Conservation (phyloP, 2,329 filamentous ascomycete species). For the Venturia nashicola region DNA sequence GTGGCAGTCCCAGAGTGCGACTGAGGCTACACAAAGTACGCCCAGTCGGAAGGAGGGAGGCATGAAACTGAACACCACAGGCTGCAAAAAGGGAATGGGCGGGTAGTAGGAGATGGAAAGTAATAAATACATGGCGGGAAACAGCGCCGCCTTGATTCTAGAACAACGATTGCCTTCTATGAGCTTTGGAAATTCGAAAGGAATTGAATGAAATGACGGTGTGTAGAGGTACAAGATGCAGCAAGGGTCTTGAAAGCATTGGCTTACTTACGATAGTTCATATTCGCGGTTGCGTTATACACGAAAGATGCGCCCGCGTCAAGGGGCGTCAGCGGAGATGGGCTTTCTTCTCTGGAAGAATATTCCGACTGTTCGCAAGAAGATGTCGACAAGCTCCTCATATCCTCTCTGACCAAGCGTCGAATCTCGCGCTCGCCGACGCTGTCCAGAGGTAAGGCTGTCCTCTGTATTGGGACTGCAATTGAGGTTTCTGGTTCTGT, state of each 20-base stretch:
- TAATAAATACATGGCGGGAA: conserved; percentile 7
- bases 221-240: conserved; percentile 10
- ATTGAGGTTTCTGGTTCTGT: not conserved
- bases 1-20: conserved; percentile 3
- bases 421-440: not conserved
- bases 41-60: conserved; percentile 3
- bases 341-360: not conserved
- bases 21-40: conserved; percentile 5
- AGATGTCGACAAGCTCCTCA: not conserved
- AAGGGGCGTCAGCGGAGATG: conserved; percentile 9
- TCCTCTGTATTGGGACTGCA: not conserved
- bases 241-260: conserved; percentile 17
- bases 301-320: conserved; percentile 6
- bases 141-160: not conserved
- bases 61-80: conserved; percentile 7
- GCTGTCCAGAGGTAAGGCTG: not conserved
- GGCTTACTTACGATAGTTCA: conserved; percentile 28
- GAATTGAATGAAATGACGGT: conserved; percentile 11
- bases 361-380: not conserved
- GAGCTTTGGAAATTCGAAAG: conserved; percentile 18
- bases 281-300: conserved; percentile 15
- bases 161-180: conserved; percentile 12
- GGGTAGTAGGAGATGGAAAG: not conserved
- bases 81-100: not conserved
- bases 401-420: not conserved